phyloP scores from a whole-genome alignment of 2,329 filamentous ascomycete genomes.

The Penicillium sp. region DNA sequence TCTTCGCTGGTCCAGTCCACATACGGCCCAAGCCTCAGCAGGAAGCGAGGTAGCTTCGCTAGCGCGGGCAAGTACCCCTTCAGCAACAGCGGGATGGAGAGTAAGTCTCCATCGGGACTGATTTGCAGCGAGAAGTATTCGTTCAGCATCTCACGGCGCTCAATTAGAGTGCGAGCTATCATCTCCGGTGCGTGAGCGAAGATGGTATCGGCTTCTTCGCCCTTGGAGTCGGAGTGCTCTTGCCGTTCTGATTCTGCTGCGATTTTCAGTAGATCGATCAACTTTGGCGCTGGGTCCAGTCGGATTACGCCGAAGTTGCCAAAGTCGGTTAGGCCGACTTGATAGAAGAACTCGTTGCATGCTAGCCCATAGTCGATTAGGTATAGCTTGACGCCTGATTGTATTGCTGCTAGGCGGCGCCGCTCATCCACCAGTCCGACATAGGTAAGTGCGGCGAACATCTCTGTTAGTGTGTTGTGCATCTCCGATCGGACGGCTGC shows the following conservation, averaged over 20 bases:
- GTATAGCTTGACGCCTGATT: slow-evolving; percentile 87
- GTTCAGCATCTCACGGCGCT: slow-evolving; percentile 76
- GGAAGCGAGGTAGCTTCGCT: slow-evolving; percentile 82
- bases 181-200: slow-evolving; percentile 64
- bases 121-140: slow-evolving; percentile 93
- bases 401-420: slow-evolving; percentile 85
- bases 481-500: slow-evolving; percentile 75
- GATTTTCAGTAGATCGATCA: slow-evolving; percentile 69
- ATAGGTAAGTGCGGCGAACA: slow-evolving; percentile 85
- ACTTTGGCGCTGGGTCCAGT: slow-evolving; percentile 71
- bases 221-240: slow-evolving; percentile 25
- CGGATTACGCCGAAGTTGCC: slow-evolving; percentile 86
- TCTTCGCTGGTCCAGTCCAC: slow-evolving; percentile 86
- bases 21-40: slow-evolving; percentile 82
- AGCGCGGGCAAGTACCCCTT: slow-evolving; percentile 86
- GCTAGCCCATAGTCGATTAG: slow-evolving; percentile 89
- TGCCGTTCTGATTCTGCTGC: slow-evolving; percentile 69
- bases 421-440: slow-evolving; percentile 88
- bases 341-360: slow-evolving; percentile 90
- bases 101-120: slow-evolving; percentile 71
- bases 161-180: slow-evolving; percentile 68
- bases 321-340: slow-evolving; percentile 91
- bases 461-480: slow-evolving; percentile 81
- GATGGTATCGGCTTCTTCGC: slow-evolving; percentile 49
- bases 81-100: slow-evolving; percentile 77